phyloP scores from a whole-genome alignment of 108 stramenopile species.

The Nannochloropsis oceanica region DNA sequence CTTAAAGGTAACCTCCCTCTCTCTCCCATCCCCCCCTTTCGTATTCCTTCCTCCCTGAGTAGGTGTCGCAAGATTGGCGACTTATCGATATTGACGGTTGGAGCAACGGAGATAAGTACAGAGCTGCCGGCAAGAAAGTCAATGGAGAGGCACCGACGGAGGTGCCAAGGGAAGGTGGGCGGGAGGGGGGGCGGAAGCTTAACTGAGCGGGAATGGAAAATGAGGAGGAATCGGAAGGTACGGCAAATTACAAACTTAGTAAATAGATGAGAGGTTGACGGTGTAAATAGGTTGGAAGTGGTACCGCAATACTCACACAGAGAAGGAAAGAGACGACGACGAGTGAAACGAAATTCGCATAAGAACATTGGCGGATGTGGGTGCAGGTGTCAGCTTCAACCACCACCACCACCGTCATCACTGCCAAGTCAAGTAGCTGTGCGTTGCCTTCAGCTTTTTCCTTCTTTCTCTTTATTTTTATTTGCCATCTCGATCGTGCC shows the following conservation, averaged over 20 bases:
- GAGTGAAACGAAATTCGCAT: too few species aligned
- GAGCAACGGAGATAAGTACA: background rate
- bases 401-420: too few species aligned
- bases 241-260: background rate
- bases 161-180: background rate
- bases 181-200: background rate
- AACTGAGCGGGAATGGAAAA: background rate
- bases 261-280: too few species aligned
- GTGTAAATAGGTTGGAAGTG: too few species aligned
- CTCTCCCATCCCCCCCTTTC: background rate
- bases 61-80: background rate
- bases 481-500: background rate
- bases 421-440: too few species aligned
- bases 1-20: background rate
- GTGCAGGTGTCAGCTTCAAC: too few species aligned
- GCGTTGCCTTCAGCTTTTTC: background rate
- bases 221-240: background rate
- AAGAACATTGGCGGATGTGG: too few species aligned
- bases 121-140: background rate
- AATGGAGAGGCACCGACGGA: background rate
- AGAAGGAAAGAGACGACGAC: too few species aligned
- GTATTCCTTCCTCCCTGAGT: background rate
- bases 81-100: background rate
- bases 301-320: too few species aligned
- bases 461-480: background rate